Conservation (phyloP, 78 protist species). For the Creolimax fragrantissima region DNA sequence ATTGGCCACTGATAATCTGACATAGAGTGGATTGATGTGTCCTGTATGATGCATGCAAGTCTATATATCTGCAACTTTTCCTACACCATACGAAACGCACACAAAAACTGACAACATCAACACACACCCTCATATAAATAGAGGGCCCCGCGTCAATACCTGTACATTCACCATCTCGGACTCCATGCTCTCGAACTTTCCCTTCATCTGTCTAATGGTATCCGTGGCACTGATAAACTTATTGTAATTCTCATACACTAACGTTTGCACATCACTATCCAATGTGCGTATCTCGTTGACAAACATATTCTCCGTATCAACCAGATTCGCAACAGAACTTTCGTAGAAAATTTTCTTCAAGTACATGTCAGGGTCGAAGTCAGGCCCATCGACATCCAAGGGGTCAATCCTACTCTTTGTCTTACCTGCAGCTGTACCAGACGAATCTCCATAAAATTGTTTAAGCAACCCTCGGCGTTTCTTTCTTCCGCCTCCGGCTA, state of each 20-base stretch:
- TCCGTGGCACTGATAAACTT: conserved; percentile 89
- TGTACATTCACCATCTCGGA: conserved; percentile 37
- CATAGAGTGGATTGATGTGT: no score
- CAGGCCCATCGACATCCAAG: not conserved
- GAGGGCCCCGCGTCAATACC: no score
- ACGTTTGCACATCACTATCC: conserved; percentile 79
- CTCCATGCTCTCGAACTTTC: conserved; percentile 55
- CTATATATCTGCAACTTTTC: no score
- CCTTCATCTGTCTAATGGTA: conserved; percentile 56
- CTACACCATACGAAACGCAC: no score
- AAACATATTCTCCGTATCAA: not conserved
- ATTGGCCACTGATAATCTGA: no score
- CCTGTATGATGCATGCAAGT: no score
- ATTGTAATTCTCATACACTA: conserved; percentile 90
- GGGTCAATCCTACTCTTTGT: not conserved
- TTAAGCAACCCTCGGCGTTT: not conserved
- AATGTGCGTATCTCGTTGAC: conserved; percentile 50
- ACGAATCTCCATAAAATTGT: not conserved
- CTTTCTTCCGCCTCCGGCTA: not conserved
- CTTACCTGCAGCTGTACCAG: not conserved
- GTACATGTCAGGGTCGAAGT: not conserved
- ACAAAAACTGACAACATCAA: no score
- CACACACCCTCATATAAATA: no score
- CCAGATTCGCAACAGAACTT: not conserved
- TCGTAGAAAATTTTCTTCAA: not conserved